These are phyloP conservation scores for Carex myosuroides DNA, from an alignment of 176 grass and related monocot genomes.

Conservation along the genomic window DNA sequence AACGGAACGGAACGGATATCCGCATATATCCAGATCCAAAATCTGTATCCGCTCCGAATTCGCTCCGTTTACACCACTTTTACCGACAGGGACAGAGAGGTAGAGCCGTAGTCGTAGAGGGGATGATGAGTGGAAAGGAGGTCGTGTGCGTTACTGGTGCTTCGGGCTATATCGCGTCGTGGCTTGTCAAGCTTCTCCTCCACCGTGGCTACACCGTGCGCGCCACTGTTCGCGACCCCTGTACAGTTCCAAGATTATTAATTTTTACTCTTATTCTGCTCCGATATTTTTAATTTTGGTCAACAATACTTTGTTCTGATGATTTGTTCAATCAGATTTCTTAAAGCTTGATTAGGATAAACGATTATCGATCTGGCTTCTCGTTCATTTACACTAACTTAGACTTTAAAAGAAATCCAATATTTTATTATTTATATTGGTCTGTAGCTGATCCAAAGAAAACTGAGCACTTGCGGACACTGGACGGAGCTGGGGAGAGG, in stretches of 20 bases:
- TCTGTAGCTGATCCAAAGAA: not conserved
- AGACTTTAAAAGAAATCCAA: no score
- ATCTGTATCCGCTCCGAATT: no score
- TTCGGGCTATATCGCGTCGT: conserved; percentile 28
- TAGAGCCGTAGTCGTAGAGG: not conserved
- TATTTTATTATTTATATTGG: not conserved
- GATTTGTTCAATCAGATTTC: not conserved
- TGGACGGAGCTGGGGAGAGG: no score
- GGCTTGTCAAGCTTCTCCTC: conserved; percentile 33
- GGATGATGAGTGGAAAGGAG: conserved; percentile 6
- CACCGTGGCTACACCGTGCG: conserved; percentile 30
- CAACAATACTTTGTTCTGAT: not conserved
- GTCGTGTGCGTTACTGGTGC: conserved; percentile 25
- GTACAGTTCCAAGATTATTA: not conserved
- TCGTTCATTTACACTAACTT: no score
- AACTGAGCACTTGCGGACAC: no score
- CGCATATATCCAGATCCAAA: no score
- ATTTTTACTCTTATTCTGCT: not conserved
- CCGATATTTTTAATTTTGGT: no score
- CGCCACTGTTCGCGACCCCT: conserved; percentile 25
- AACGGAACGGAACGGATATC: no score
- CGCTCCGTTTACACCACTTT: no score
- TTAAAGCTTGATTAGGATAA: not conserved
- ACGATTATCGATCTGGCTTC: no score
- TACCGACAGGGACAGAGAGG: no score